Base-by-base conservation (phyloP, 306 rosid genomes). In the Rosa multiflora region DNA sequence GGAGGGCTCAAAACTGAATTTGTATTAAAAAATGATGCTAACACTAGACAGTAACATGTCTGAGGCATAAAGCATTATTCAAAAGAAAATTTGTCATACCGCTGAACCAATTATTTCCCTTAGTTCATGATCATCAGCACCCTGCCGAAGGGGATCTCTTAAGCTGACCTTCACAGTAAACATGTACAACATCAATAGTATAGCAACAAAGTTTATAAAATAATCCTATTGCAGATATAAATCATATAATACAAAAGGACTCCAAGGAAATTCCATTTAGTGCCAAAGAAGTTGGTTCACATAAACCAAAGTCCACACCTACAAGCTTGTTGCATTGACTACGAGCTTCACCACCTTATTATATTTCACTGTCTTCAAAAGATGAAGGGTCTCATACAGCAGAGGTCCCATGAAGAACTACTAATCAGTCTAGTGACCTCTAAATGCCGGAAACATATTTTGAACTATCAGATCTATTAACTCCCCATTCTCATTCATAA, bases 81-180 rank as follows among this genome's bases (percentile, higher is more conserved):
- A 32, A 32, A 82, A 51, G 55, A 61, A 73, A 73, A 20, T 61
- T 3, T 63, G 52, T 46, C 90, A 71, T 90, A 94, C 98, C 87
- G 97, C 99, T 58, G 94, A 93, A 49, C 88, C 89, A 42, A 91
- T 95, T 77, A 95, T 86, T 86, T 90, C 90, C 77, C 82, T 80
- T 14, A 95, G 97, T 72, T 85, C 93, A 4, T 83, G 76, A 85
- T 95, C 96, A 49, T 91, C 89, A 46, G 90, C 97, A 66, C 97
- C 97, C 0, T 42, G 20, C 59, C 96, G 91, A 77, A 95, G 81
- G 56, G 99, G 99, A 83, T 92, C 98, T 82, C 97, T 92, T 87
- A 95, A 88, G 87, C 97, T 91, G 82, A 92, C 91, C 99, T 95
- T 86, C 73, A 86, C 79, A 67, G 35, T 46, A 35, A 62, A 29